Conservation (phyloP, 306 rosid species). For the Elaeagnus macrophylla region DNA sequence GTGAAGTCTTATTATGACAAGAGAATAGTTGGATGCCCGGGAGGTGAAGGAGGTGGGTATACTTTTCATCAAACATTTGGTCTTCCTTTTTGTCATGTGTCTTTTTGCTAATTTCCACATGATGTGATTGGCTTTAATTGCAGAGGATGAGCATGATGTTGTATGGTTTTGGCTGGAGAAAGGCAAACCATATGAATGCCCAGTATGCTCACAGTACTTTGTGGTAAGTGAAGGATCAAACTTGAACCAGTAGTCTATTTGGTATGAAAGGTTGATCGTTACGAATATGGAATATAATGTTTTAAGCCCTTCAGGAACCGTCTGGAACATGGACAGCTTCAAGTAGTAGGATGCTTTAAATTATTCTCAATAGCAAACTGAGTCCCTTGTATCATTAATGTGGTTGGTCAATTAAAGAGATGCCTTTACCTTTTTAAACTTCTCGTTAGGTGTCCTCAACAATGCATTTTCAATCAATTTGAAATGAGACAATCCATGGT, state of each 20-base stretch:
- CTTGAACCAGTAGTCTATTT: conserved; percentile 3
- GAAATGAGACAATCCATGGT: too few species aligned
- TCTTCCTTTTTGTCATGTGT: neutral
- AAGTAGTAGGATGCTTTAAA: too few species aligned
- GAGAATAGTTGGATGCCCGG: conserved; percentile 95
- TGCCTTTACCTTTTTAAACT: neutral
- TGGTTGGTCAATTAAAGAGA: neutral
- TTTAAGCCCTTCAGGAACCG: neutral
- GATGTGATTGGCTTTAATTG: conserved; percentile 21
- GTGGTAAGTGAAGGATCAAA: conserved; percentile 45
- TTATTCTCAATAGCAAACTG: too few species aligned
- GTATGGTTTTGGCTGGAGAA: conserved; percentile 99
- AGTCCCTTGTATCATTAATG: too few species aligned
- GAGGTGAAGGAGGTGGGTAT: conserved; percentile 86
- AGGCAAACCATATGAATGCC: conserved; percentile 79
- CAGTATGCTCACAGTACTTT: conserved; percentile 85
- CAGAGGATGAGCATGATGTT: conserved; percentile 98
- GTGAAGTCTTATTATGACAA: conserved; percentile 67
- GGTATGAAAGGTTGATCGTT: neutral
- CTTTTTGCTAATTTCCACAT: conserved; percentile 2
- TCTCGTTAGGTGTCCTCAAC: neutral
- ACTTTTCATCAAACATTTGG: conserved; percentile 12
- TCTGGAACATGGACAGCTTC: too few species aligned
- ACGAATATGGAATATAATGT: neutral
- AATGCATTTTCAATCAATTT: neutral